Percentiles rank a stretch among this genome's conserved stretches.
Conservation (phyloP, 129 eudicot genomes). For the Solidago caesia region DNA sequence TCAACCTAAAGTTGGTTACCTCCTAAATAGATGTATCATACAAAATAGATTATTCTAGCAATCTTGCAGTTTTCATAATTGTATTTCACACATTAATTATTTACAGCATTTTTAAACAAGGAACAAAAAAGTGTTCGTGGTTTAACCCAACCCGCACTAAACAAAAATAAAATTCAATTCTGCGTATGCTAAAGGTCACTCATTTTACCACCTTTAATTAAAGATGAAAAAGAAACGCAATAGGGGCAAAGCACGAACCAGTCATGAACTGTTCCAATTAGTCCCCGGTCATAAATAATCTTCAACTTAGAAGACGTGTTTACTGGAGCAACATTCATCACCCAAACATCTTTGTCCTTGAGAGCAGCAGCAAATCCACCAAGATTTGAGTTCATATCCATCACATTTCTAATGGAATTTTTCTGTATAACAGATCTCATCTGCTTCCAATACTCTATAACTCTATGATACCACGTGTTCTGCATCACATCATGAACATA, state of each 20-base stretch:
- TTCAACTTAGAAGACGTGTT: slow-evolving; percentile 58
- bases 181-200: not conserved
- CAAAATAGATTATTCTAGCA: no score
- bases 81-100: no score
- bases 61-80: no score
- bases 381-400: slow-evolving; percentile 95
- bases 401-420: slow-evolving; percentile 76
- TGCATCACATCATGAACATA: slow-evolving; percentile 34
- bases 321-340: slow-evolving; percentile 90
- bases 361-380: slow-evolving; percentile 94
- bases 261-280: slow-evolving; percentile 88
- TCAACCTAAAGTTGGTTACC: no score
- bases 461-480: slow-evolving; percentile 73
- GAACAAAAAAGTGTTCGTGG: no score
- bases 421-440: slow-evolving; percentile 66
- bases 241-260: slow-evolving; percentile 42
- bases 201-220: not conserved
- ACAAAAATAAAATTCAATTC: not conserved
- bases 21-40: no score
- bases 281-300: slow-evolving; percentile 81
- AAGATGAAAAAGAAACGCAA: not conserved
- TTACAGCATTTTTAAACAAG: no score
- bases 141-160: no score
- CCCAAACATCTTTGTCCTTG: slow-evolving; percentile 88
- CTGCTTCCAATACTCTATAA: slow-evolving; percentile 82